Evolutionary conservation across 2,329 filamentous ascomycete genomes (phyloP), one percentile per base, ranked within the genome.

Genomic region (Epichloe gansuensis): DNA sequence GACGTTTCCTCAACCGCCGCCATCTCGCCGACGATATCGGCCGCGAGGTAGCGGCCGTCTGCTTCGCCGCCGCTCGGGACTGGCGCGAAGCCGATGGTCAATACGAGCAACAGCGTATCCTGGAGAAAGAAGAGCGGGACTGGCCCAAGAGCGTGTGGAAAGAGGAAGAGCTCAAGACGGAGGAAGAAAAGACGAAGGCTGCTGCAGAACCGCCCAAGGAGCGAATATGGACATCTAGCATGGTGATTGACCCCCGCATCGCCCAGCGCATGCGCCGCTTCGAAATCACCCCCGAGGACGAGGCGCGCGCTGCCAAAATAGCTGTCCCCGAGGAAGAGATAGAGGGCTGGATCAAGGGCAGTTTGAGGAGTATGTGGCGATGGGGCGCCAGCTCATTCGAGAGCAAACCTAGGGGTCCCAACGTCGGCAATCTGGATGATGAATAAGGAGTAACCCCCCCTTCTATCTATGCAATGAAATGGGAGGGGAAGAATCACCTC

Each of bases 1-100:
- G 85, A 63, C 86, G 93, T 57, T 98, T 90, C 76, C 74, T 98
- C 55, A 95, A 85, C 66, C 84, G 85, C 55, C 85, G 93, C 51
- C 71, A 80, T 56, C 76, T 95, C n/a, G 91, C 91, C 56, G 91
- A 98, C 63, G 77, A 84, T 45, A 82, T 96, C 54, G 93, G 93
- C 49, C 84, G 87, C 42, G 82, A 96, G 57, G 89, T 94, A 17
- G 91, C 91, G 0, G 85, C 89, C 38, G 82, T 86, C 38, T 91
- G 94, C 54, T 80, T 96, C 39, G 81, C 74, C 51, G 69, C 73
- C 5, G 66, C 74, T 48, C 73, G 77, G 49, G 74, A 77, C 54
- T 81, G 69, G 68, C 69, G 66, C 47, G 67, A 73, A 38, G 64
- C 63, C n/a, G 64, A 68, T 34, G 65, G 65, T 39, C 61, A 64